phyloP scores from a whole-genome alignment of 2,329 filamentous ascomycete genomes.

The Corinectria fuckeliana region DNA sequence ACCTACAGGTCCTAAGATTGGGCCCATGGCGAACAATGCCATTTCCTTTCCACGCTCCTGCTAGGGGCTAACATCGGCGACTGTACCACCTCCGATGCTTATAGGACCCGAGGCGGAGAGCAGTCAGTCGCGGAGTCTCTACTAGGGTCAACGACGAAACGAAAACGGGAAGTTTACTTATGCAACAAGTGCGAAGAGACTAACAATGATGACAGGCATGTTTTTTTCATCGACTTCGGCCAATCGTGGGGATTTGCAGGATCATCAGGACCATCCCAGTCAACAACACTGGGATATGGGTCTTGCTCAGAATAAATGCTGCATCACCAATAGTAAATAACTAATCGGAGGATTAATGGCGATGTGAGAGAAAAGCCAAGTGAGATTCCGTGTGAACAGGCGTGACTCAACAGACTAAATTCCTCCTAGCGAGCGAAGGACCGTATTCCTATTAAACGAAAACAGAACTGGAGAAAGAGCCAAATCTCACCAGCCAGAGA shows the following conservation, averaged over 20 bases:
- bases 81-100: slow-evolving; percentile 25
- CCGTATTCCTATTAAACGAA: no score
- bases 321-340: no score
- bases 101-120: slow-evolving; percentile 19
- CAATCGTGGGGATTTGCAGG: slow-evolving; percentile 70
- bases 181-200: slow-evolving; percentile 48
- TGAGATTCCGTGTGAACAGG: no score
- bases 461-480: no score
- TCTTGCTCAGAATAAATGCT: background rate
- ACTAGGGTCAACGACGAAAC: no score
- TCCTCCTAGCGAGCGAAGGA: no score
- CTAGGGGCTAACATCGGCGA: slow-evolving; percentile 22
- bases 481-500: background rate
- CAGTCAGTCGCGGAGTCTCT: background rate
- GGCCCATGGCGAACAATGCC: slow-evolving; percentile 66
- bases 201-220: slow-evolving; percentile 53
- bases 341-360: no score
- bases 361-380: no score
- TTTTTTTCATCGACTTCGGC: slow-evolving; percentile 54
- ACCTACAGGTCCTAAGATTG: slow-evolving; percentile 60
- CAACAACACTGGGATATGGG: slow-evolving; percentile 50
- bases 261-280: slow-evolving; percentile 65
- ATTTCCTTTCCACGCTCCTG: slow-evolving; percentile 63
- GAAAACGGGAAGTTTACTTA: background rate
- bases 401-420: no score